A percentile compares a stretch with the other conserved stretches of the same genome.
These are phyloP conservation scores for Neohortaea acidophila DNA, from an alignment of 495 filamentous ascomycete species.

Conservation along the genomic window DNA sequence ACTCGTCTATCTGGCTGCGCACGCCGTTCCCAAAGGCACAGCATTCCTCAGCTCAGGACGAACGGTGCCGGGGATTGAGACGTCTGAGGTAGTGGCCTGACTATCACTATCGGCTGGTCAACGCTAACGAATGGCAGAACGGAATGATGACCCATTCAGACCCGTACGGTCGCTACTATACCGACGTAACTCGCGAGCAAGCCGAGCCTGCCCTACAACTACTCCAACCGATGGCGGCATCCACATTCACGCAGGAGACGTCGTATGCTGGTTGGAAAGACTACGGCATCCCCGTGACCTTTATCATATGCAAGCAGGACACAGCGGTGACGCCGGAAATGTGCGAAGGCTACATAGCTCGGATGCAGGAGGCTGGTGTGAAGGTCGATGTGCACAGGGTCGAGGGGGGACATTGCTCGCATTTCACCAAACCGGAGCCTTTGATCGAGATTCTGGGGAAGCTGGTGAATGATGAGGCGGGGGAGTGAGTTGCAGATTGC, in stretches of 20 bases:
- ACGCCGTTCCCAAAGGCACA: background rate
- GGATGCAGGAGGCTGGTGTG: background rate
- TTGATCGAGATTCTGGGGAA: no score
- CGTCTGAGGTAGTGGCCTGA: background rate
- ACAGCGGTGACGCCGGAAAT: background rate
- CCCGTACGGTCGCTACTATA: conserved; percentile 1
- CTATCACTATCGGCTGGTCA: background rate
- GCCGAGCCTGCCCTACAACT: background rate
- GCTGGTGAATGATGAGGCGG: no score
- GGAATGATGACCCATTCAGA: conserved; percentile 1
- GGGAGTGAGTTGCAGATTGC: no score
- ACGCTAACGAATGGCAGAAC: background rate
- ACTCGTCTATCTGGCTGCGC: conserved; percentile 1
- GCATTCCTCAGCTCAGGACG: background rate
- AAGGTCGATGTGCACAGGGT: no score
- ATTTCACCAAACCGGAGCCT: no score
- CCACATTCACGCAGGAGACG: background rate
- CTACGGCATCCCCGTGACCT: conserved; percentile 1
- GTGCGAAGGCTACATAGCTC: background rate
- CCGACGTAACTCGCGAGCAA: background rate
- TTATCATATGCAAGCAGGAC: background rate
- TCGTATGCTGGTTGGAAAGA: conserved; percentile 1
- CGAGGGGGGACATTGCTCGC: no score
- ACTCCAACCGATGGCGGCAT: background rate
- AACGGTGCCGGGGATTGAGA: background rate